phyloP scores from a whole-genome alignment of 257 asterid genomes.

The Pogostemon cablin region DNA sequence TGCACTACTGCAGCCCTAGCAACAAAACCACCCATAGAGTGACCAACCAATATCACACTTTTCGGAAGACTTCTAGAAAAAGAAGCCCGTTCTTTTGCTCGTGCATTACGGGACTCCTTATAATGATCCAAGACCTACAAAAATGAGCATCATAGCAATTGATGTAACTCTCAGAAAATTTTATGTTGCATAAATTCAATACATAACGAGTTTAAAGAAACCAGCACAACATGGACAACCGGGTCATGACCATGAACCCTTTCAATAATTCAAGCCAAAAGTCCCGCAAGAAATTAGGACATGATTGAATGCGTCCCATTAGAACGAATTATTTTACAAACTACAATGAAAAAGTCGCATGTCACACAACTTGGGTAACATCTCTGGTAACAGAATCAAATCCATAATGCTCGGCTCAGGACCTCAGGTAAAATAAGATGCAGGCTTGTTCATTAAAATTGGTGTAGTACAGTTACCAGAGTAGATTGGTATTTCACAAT shows the following conservation, averaged over 20 bases:
- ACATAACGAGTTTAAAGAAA: background rate
- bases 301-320: slow-evolving; percentile 11
- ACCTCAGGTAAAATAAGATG: background rate
- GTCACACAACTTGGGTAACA: slow-evolving; percentile 20
- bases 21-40: slow-evolving; percentile 99
- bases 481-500: background rate
- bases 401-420: slow-evolving; percentile 13
- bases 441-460: slow-evolving; percentile 14
- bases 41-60: slow-evolving; percentile 97
- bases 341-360: slow-evolving; percentile 20
- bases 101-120: slow-evolving; percentile 65
- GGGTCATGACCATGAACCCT: slow-evolving; percentile 14
- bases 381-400: slow-evolving; percentile 8
- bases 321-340: slow-evolving; percentile 22
- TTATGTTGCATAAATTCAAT: slow-evolving; percentile 9
- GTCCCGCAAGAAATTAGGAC: background rate
- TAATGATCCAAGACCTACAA: slow-evolving; percentile 83
- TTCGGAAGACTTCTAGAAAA: slow-evolving; percentile 59
- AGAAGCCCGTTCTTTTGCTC: slow-evolving; percentile 73
- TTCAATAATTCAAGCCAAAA: slow-evolving; percentile 18
- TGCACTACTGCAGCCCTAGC: slow-evolving; percentile 95
- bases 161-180: slow-evolving; percentile 25
- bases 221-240: slow-evolving; percentile 15
- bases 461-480: background rate
- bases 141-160: slow-evolving; percentile 17